Evolutionary conservation across 495 filamentous ascomycete species (phyloP).

Genomic region (Melanomma pulvis-pyrius): DNA sequence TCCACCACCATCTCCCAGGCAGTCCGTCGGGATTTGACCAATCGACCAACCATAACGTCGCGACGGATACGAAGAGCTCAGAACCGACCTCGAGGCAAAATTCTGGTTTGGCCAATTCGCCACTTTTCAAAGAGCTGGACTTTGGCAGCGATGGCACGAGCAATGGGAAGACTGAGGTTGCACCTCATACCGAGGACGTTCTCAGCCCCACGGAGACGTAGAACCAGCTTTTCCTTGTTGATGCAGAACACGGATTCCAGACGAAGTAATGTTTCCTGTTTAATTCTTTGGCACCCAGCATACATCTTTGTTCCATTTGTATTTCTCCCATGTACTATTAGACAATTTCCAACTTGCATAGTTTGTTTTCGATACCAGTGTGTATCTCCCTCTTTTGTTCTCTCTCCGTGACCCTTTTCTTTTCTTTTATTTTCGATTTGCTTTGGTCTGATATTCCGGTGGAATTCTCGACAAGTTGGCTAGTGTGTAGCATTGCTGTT

Average conservation of each 20-base stretch:
- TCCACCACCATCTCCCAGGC: conserved; percentile 10
- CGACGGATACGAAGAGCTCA: conserved; percentile 7
- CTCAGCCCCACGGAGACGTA: conserved; percentile 22
- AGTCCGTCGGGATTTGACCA: not conserved
- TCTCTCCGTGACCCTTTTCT: no score
- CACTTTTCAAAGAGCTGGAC: conserved; percentile 30
- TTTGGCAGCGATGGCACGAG: conserved; percentile 17
- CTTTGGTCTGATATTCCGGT: not conserved
- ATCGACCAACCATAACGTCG: not conserved
- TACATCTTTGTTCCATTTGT: not conserved
- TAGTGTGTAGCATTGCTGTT: not conserved
- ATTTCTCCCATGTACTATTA: not conserved
- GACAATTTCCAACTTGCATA: not conserved
- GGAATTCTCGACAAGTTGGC: not conserved
- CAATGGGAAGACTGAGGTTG: not conserved
- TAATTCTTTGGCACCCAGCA: not conserved
- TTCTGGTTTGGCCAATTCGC: not conserved
- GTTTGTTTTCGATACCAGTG: not conserved
- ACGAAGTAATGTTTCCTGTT: not conserved
- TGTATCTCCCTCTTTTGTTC: no score
- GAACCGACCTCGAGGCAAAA: not conserved
- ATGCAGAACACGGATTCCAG: not conserved
- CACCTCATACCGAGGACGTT: not conserved
- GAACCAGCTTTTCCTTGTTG: not conserved
- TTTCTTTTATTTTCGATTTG: not conserved